Percentiles rank a stretch among this genome's conserved stretches.
These are phyloP conservation scores for Mucor plumbeus DNA, from an alignment of 371 early-diverging fungal genomes.

Conservation along the genomic window DNA sequence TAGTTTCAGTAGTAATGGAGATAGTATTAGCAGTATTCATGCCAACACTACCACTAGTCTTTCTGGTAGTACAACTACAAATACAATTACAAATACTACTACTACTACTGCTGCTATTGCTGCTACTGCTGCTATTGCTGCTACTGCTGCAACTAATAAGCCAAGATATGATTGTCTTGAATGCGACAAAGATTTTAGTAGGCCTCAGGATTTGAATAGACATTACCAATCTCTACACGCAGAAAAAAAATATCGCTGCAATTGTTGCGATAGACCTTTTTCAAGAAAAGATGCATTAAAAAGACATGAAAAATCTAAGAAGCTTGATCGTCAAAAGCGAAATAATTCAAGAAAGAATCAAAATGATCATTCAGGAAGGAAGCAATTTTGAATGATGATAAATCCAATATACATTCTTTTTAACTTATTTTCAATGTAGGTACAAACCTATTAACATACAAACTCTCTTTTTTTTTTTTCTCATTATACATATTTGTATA, in stretches of 20 bases:
- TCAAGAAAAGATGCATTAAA: slow-evolving; percentile 6
- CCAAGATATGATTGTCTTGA: not conserved
- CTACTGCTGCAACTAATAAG: not conserved
- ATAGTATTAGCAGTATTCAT: not conserved
- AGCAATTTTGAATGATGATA: not conserved
- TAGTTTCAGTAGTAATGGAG: not conserved
- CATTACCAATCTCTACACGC: not conserved
- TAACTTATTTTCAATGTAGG: not conserved
- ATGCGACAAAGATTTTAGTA: not conserved
- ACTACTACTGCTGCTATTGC: not conserved
- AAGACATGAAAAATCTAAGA: slow-evolving; percentile 1
- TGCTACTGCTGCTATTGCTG: not conserved
- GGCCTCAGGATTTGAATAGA: not conserved
- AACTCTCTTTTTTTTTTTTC: not conserved
- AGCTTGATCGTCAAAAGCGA: not conserved
- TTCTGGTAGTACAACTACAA: too few species aligned
- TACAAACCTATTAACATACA: not conserved
- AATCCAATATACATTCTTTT: not conserved
- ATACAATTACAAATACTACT: not conserved
- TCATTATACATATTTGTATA: not conserved
- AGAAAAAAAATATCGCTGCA: not conserved
- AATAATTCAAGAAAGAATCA: not conserved
- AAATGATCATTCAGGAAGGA: not conserved
- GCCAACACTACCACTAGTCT: not conserved
- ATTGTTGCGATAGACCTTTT: not conserved